Evolutionary conservation across 1,139 yeast species (phyloP), one percentile per base, ranked within the genome.

Genomic region (Ogataea hybrid): DNA sequence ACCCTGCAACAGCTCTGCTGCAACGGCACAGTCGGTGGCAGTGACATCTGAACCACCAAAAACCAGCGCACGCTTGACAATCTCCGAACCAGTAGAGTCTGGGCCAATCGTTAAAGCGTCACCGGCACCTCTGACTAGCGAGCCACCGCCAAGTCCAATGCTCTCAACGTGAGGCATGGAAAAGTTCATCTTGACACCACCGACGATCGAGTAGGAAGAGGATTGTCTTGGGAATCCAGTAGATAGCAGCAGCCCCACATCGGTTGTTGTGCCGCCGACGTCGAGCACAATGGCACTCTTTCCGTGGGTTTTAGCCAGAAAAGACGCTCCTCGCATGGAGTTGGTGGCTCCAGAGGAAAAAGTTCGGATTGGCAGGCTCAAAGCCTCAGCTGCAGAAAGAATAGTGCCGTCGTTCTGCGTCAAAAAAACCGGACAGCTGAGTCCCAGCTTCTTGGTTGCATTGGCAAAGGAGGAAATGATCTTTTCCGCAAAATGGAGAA

Each of bases 351-450:
- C 67, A 18, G 66, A 62, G 17, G 65, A 61, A 42, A 63, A 63
- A 1, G 67, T 63, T 28, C 59, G 49, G 28, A 63, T 62, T 9
- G 67, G 67, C 29, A 56, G 49, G 15, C 44, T 41, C 20, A 56
- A 29, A 0, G 65, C 66, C 27, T 61, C 65, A 1, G 46, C 42
- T 5, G 53, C 53, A 11, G 67, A 52, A 12, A 63, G 45, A 16
- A 63, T 61, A 3, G 67, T 63, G 11, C 67, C 68, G 42, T 63
- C 64, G 42, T 63, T 63, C 43, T 63, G 67, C 23, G 66, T 61
- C 36, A 63, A 47, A 11, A 63, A 46, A 2, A 63, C 49, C 4
- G 66, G 64, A 48, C 65, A 62, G 4, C 39, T 22, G 11, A 63
- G 50, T 2, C 64, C 64, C 9, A 54, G 40, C 5, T 41, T 43